A percentile compares a stretch with the other conserved stretches of the same genome.
Evolutionary conservation across 148 eudicot genomes (phyloP).

Genomic region (Rhododendron griersonianum): DNA sequence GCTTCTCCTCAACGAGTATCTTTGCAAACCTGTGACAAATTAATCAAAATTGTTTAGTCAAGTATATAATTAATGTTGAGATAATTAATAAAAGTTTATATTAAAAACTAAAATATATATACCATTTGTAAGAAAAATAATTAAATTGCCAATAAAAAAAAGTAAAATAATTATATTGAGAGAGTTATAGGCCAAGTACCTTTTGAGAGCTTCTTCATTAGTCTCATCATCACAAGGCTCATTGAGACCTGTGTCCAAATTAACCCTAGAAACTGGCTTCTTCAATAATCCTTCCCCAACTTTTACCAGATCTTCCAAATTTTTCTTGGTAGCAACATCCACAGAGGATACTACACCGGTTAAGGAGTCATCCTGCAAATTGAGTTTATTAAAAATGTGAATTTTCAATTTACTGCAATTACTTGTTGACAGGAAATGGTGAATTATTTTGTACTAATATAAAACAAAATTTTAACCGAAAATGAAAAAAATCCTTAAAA

Average conservation of each 20-base stretch:
- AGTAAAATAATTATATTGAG: neutral
- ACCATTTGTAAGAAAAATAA: neutral
- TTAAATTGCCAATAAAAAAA: too few relatives aligned
- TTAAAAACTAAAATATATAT: neutral
- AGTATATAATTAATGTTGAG: neutral
- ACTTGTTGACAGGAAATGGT: neutral
- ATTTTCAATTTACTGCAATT: neutral
- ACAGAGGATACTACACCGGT: slow-evolving; percentile 3
- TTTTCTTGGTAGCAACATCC: slow-evolving; percentile 10
- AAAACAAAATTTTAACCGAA: too few relatives aligned
- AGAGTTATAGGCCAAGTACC: neutral
- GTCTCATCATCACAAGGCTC: neutral
- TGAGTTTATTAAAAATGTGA: neutral
- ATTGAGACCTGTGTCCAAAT: slow-evolving; percentile 2
- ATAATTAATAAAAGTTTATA: neutral
- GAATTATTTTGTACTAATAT: neutral
- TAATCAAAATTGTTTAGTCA: too few relatives aligned
- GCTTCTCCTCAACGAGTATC: neutral
- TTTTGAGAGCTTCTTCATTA: slow-evolving; percentile 11
- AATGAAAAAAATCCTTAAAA: too few relatives aligned
- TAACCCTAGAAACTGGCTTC: slow-evolving; percentile 9
- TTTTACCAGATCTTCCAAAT: slow-evolving; percentile 13
- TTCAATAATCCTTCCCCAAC: slow-evolving; percentile 12
- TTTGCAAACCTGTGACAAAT: neutral
- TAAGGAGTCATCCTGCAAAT: slow-evolving; percentile 10